A percentile compares a stretch with the other conserved stretches of the same genome.
These are phyloP conservation scores for Nidularia sp. DNA, from an alignment of 768 basidiomycete species.

Conservation along the genomic window DNA sequence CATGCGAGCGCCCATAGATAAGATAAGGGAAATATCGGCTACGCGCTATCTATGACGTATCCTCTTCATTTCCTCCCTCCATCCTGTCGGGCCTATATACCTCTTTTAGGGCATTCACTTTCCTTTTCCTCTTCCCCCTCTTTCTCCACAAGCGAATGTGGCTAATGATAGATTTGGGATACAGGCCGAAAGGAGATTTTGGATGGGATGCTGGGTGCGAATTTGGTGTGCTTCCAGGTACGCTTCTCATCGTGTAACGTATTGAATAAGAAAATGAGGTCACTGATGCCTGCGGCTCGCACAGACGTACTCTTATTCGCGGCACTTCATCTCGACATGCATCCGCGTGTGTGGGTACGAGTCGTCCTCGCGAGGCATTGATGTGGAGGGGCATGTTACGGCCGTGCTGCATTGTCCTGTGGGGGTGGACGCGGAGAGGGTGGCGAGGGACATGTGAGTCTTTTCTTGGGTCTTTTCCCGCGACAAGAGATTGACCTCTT, in stretches of 20 bases:
- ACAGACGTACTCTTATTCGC: constrained; percentile 88
- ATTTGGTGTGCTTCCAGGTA: constrained; percentile 91
- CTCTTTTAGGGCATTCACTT: not conserved
- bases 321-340: constrained; percentile 93
- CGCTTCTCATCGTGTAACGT: constrained; percentile 3
- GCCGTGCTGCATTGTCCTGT: constrained; percentile 90
- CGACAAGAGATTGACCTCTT: not conserved
- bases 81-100: not conserved
- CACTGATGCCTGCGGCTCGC: no score
- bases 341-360: constrained; percentile 97
- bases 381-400: constrained; percentile 82
- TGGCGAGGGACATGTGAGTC: constrained; percentile 72
- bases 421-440: constrained; percentile 90
- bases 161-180: not conserved
- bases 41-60: no score
- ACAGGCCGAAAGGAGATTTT: constrained; percentile 86
- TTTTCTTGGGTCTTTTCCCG: not conserved
- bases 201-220: constrained; percentile 97
- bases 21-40: no score
- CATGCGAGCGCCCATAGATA: no score
- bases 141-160: no score
- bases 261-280: not conserved
- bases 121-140: not conserved
- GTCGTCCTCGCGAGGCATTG: constrained; percentile 65
- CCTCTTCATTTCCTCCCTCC: no score